Conservation (phyloP, 495 filamentous ascomycete species). For the Lophiotrema nucula region DNA sequence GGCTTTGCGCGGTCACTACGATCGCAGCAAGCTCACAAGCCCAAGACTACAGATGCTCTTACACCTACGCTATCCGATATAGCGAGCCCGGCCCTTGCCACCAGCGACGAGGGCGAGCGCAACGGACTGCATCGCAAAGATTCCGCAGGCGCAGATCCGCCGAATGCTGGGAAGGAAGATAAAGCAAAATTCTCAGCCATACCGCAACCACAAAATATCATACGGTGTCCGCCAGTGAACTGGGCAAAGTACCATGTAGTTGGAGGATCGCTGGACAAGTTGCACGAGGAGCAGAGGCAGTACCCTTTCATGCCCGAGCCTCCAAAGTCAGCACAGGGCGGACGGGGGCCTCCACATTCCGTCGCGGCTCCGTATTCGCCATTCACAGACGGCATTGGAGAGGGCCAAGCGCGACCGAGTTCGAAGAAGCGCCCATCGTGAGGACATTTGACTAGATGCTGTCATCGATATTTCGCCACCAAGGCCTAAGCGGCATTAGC, state of each 20-base stretch:
- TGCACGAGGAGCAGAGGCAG: conserved; percentile 73
- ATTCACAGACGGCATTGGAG: conserved; percentile 38
- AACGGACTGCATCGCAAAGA: conserved; percentile 43
- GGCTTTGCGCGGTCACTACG: conserved; percentile 63
- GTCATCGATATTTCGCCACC: too few relatives aligned
- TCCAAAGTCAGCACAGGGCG: conserved; percentile 44
- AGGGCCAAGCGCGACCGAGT: conserved; percentile 27
- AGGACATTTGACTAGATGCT: too few relatives aligned
- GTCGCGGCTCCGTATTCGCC: conserved; percentile 76
- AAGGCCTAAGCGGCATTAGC: too few relatives aligned
- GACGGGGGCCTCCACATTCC: conserved; percentile 52
- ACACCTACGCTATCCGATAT: conserved; percentile 18
- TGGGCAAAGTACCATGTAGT: conserved; percentile 87
- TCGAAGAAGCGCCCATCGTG: conserved; percentile 22
- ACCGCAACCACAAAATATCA: conserved; percentile 75
- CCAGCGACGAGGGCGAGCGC: conserved; percentile 36
- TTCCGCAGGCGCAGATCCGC: conserved; percentile 9
- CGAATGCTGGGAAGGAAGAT: conserved; percentile 17
- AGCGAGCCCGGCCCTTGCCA: conserved; percentile 21
- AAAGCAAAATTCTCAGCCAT: conserved; percentile 50
- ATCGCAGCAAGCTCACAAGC: conserved; percentile 8
- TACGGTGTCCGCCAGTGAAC: conserved; percentile 82
- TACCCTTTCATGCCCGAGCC: conserved; percentile 42
- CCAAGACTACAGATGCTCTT: conserved; percentile 16
- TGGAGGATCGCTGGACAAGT: conserved; percentile 73